Evolutionary conservation across 1,139 yeast genomes (phyloP), one percentile per base, ranked within the genome.

Genomic region (Blastobotrys persicus): DNA sequence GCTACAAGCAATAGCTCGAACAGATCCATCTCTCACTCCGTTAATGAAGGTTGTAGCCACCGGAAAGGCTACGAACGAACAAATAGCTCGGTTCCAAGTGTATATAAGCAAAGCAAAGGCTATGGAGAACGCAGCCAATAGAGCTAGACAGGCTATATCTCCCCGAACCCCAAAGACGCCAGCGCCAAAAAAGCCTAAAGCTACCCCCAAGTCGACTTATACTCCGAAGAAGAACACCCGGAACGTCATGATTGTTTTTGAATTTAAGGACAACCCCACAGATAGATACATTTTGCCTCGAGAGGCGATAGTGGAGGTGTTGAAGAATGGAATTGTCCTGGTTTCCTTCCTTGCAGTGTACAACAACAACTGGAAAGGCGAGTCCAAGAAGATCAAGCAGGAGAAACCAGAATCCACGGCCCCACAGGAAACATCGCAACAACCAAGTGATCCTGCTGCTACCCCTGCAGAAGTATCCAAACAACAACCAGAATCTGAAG

Each of bases 1-100:
- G 60, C 75, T 91, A 58, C 89, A 89, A 58, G 75, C 85, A 1
- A 81, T 91, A 66, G 97, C 97, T 0, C 76, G 86, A 42, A 74
- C 77, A 3, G 95, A 89, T 59, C 75, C 79, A 1, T 76, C 81
- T 5, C 68, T 91, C 46, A 84, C 81, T 57, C 70, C 77, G 1
- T 69, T 91, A 48, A 88, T 91, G 96, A 81, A 83, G 54, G 77
- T 76, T 4, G 96, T 91, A 1, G 96, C 98, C 0, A 78, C 83
- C 53, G 95, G 96, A 1, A 75, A 73, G 28, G 96, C 96, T 0
- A 66, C 81, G 0, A 77, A 79, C 1, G 81, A 77, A 6, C 92
- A 88, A 63, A 84, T 91, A 19, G 72, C 78, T 32, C 80, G 80
- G 37, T 89, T 89, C 64, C 95, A 88, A 65, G 82, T 78, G n/a